Conservation (phyloP, 495 filamentous ascomycete genomes). For the Penicillium robsamsonii region DNA sequence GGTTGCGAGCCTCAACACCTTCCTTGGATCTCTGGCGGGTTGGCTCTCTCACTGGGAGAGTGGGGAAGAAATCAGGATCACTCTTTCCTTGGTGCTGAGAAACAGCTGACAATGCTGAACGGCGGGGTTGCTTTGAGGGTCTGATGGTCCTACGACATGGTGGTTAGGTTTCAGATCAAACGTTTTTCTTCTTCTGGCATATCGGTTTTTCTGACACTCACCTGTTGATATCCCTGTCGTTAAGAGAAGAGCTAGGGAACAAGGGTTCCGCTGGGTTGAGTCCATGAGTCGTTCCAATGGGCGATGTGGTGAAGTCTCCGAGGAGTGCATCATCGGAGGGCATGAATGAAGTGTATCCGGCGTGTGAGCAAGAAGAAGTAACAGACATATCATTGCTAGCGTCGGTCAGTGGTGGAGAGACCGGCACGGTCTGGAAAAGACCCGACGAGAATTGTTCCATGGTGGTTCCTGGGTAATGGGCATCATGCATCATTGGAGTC, state of each 20-base stretch:
- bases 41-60: slow-evolving; percentile 40
- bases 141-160: slow-evolving; percentile 38
- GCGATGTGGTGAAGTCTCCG: slow-evolving; percentile 38
- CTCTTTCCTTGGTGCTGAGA: slow-evolving; percentile 37
- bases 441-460: slow-evolving; percentile 40
- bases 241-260: slow-evolving; percentile 42
- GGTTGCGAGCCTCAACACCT: slow-evolving; percentile 53
- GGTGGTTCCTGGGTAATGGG: slow-evolving; percentile 39
- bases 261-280: slow-evolving; percentile 45
- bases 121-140: slow-evolving; percentile 38
- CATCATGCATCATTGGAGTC: slow-evolving; percentile 42
- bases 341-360: slow-evolving; percentile 43
- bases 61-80: slow-evolving; percentile 40
- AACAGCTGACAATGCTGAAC: slow-evolving; percentile 34
- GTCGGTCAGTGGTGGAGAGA: slow-evolving; percentile 48
- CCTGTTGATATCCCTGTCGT: slow-evolving; percentile 48
- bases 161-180: slow-evolving; percentile 15
- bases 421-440: slow-evolving; percentile 41
- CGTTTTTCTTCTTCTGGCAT: not conserved
- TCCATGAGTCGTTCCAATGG: slow-evolving; percentile 36
- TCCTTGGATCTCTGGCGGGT: slow-evolving; percentile 49
- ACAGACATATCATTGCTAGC: slow-evolving; percentile 48
- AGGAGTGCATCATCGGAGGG: slow-evolving; percentile 41
- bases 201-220: slow-evolving; percentile 25
- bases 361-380: slow-evolving; percentile 44